Base-by-base conservation (phyloP, 2,329 filamentous ascomycete genomes). In the Xylariales sp. region DNA sequence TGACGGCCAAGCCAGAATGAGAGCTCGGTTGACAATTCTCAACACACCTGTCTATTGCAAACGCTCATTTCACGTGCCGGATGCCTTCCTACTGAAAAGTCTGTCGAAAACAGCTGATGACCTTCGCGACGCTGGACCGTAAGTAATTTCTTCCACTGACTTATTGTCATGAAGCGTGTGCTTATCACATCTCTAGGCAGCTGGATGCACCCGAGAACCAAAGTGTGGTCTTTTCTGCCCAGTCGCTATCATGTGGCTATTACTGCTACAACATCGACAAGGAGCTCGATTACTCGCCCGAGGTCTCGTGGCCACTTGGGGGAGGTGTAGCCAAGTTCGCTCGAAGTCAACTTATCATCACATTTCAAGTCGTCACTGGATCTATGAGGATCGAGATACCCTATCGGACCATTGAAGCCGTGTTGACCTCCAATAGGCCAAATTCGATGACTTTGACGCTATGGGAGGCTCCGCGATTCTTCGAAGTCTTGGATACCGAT, bases 371-470 rank as follows among this genome's bases (percentile, higher is more conserved):
- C 3, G 15, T 18, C 0, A 38, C 41, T 4, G 49, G 47, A 1
- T 46, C 47, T 0, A 45, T 64, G 4, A 53, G 63, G 18, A 59
- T 80, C 24, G 68, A 76, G 36, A 69, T 81, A 11, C 62, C 70
- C 0, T 70, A 74, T 27, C 63, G 65, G 15, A 72, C 63, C 2
- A 68, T 78, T 22, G 47, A 71, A 20, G 68, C 75, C 37, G 51
- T 72, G 7, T 57, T 76, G 2, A 54, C 59, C 50, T 65, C 57
- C 55, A 56, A 22, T 24, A 52, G 15, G 37, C 63, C 46, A 41
- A 60, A 46, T 3, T 60, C 64, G 0, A 52, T 80, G 12, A 73
- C 70, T 0, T 50, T 82, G 3, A 73, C 76, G 0, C 66, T 83
- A 7, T 62, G 53, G 15, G 68, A 73, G 21, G 65, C 75, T 2